These are phyloP conservation scores for Eimeria necatrix DNA, from an alignment of 169 alveolate genomes.

Conservation along the genomic window DNA sequence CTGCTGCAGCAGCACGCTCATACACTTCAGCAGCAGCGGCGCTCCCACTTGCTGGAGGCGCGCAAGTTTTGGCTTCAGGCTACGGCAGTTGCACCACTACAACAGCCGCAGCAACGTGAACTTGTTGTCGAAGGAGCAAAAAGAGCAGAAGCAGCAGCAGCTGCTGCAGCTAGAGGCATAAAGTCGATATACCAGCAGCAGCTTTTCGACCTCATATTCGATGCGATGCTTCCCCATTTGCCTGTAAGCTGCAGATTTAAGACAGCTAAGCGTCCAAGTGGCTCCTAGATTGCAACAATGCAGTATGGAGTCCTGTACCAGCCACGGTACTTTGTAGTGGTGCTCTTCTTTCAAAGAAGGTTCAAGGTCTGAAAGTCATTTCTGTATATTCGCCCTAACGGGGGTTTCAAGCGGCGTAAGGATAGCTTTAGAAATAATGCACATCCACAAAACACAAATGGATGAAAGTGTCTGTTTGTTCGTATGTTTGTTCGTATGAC, in stretches of 20 bases:
- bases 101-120: background rate
- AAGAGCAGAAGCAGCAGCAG: constrained; percentile 32
- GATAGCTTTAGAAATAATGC: too few species aligned
- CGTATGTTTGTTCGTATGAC: background rate
- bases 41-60: background rate
- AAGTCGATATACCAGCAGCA: constrained; percentile 29
- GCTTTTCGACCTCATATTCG: constrained; percentile 7
- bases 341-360: too few species aligned
- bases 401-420: too few species aligned
- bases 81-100: background rate
- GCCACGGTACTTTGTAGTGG: too few species aligned
- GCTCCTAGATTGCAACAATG: too few species aligned
- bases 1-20: constrained; percentile 55
- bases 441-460: too few species aligned
- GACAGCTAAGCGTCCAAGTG: too few species aligned
- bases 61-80: constrained; percentile 18
- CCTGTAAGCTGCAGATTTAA: background rate
- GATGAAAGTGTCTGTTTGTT: too few species aligned
- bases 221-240: constrained; percentile 10
- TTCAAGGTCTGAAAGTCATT: too few species aligned
- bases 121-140: background rate
- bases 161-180: constrained; percentile 11
- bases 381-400: too few species aligned
- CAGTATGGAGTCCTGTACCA: too few species aligned
- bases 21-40: constrained; percentile 62